These are phyloP conservation scores for Calonectria naviculata DNA, from an alignment of 2,329 filamentous ascomycete species.

Conservation along the genomic window DNA sequence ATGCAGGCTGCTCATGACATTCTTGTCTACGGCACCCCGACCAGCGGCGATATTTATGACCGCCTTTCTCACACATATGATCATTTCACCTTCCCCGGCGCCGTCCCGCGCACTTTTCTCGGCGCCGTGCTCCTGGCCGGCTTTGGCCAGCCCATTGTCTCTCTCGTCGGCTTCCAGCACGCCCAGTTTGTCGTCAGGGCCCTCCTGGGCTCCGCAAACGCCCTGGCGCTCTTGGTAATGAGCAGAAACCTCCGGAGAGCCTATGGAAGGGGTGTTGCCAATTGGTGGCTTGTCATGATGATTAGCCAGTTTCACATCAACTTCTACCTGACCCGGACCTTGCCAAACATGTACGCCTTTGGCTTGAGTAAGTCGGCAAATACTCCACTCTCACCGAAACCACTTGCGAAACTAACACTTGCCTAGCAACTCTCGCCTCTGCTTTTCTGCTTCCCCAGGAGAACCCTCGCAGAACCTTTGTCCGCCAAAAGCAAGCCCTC, in stretches of 20 bases:
- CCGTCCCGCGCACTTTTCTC: constrained; percentile 90
- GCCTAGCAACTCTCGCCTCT: constrained; percentile 72
- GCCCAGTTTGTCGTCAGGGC: constrained; percentile 75
- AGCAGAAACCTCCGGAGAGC: constrained; percentile 70
- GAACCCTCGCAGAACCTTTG: constrained; percentile 39
- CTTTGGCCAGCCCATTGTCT: constrained; percentile 74
- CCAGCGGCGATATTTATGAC: constrained; percentile 57
- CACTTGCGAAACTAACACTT: background rate
- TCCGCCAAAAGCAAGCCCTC: constrained; percentile 72
- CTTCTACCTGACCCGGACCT: constrained; percentile 90
- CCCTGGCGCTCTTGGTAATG: constrained; percentile 74
- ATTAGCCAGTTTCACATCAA: constrained; percentile 90
- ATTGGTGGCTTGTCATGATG: constrained; percentile 85
- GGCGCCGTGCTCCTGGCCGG: constrained; percentile 83
- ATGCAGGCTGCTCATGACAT: constrained; percentile 95
- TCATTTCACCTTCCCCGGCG: constrained; percentile 89
- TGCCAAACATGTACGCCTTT: constrained; percentile 98
- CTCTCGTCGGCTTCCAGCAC: constrained; percentile 64
- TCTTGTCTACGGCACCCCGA: constrained; percentile 81
- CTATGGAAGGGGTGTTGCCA: constrained; percentile 75
- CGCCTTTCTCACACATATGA: constrained; percentile 78
- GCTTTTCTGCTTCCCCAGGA: constrained; percentile 55
- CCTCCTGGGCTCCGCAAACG: constrained; percentile 83
- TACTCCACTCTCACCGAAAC: background rate
- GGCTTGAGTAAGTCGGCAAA: constrained; percentile 73